These are phyloP conservation scores for Claviceps africana DNA, from an alignment of 2,329 filamentous ascomycete species.

Conservation along the genomic window DNA sequence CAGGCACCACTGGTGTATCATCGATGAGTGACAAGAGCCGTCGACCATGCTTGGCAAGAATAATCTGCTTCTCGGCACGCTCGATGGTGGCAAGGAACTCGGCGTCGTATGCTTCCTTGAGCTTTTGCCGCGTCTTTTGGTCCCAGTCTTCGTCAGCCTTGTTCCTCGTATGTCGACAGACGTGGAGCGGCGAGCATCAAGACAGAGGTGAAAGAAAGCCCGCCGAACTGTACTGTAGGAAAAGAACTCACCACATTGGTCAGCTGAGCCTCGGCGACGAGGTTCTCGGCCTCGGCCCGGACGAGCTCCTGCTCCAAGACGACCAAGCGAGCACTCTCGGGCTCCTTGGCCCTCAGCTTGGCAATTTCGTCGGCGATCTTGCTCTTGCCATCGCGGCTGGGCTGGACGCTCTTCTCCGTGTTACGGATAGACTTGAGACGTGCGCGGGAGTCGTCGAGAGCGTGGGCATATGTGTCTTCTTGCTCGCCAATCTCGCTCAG, in stretches of 20 bases:
- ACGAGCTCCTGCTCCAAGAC: conserved; percentile 93
- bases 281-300: conserved; percentile 83
- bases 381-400: conserved; percentile 70
- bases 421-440: conserved; percentile 87
- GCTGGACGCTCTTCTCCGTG: conserved; percentile 90
- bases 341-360: conserved; percentile 83
- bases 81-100: conserved; percentile 88
- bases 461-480: conserved; percentile 77
- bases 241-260: conserved; percentile 65
- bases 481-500: conserved; percentile 87
- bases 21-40: conserved; percentile 76
- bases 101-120: conserved; percentile 85
- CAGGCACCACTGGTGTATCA: conserved; percentile 78
- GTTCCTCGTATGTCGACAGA: neutral
- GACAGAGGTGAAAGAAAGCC: neutral
- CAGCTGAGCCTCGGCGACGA: conserved; percentile 92
- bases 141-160: conserved; percentile 39
- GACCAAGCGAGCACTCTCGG: conserved; percentile 64
- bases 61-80: conserved; percentile 90
- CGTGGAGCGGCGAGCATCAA: neutral
- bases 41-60: conserved; percentile 81
- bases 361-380: conserved; percentile 90
- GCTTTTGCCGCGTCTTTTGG: conserved; percentile 88
- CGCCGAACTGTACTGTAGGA: neutral
- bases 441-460: conserved; percentile 69